Conservation (phyloP, 2,329 filamentous ascomycete genomes). For the Lasiodiplodia sp. region DNA sequence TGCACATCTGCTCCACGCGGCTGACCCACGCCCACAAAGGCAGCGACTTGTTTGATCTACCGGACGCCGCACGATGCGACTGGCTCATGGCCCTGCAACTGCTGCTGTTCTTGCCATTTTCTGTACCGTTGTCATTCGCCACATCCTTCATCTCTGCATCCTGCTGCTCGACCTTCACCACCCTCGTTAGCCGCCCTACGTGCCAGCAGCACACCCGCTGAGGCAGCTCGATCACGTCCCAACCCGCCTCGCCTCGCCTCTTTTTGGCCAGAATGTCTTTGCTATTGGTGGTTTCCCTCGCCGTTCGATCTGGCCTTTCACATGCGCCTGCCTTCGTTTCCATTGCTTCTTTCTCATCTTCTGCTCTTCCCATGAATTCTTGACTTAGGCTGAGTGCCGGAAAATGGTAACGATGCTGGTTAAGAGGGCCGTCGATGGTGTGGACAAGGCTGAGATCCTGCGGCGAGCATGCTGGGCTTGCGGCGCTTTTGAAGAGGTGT, state of each 20-base stretch:
- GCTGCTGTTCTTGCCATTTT: not conserved
- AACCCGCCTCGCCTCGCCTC: not conserved
- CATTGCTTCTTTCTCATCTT: not conserved
- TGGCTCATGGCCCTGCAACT: not conserved
- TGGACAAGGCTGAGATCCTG: not conserved
- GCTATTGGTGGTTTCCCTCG: not conserved
- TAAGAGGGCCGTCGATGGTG: not conserved
- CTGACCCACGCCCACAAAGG: slow-evolving; percentile 34
- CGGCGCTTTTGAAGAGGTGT: slow-evolving; percentile 42
- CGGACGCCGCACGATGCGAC: too few relatives aligned
- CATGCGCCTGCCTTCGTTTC: not conserved
- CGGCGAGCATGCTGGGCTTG: slow-evolving; percentile 38
- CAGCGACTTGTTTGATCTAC: not conserved
- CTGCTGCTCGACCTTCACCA: slow-evolving; percentile 33
- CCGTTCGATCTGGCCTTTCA: not conserved
- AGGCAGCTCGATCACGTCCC: slow-evolving; percentile 41
- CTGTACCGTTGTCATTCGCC: not conserved
- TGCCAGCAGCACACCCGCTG: slow-evolving; percentile 45
- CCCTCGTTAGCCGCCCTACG: slow-evolving; percentile 39
- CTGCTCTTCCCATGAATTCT: not conserved
- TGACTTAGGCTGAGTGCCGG: not conserved
- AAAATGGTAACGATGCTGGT: not conserved
- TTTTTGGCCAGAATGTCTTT: not conserved
- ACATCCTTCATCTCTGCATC: not conserved
- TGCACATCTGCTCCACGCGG: slow-evolving; percentile 40